phyloP scores from a whole-genome alignment of 2,329 filamentous ascomycete genomes.

The Endoconidiophora laricicola region DNA sequence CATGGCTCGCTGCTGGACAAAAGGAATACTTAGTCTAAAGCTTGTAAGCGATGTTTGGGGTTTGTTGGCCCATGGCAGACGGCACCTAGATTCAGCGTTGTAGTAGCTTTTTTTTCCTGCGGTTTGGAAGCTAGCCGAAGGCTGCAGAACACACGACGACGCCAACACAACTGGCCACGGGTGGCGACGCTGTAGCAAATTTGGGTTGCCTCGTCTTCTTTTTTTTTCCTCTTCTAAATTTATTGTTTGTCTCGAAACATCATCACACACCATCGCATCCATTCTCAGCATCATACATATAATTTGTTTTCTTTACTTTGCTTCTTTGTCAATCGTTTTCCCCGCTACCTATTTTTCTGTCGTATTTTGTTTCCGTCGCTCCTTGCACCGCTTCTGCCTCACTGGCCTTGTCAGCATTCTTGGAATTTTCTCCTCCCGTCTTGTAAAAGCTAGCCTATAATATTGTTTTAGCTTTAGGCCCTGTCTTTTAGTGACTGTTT shows the following conservation, averaged over 20 bases:
- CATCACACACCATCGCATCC: background rate
- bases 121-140: conserved; percentile 5
- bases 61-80: too few relatives aligned
- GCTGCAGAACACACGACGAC: background rate
- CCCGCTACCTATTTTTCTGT: background rate
- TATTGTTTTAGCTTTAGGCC: too few relatives aligned
- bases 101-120: background rate
- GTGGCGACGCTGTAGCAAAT: too few relatives aligned
- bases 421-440: too few relatives aligned
- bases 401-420: too few relatives aligned
- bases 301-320: background rate
- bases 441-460: too few relatives aligned
- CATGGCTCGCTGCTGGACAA: too few relatives aligned
- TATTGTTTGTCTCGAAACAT: background rate
- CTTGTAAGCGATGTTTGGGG: background rate
- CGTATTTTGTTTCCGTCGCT: background rate
- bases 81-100: background rate
- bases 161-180: background rate
- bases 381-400: too few relatives aligned
- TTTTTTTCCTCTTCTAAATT: background rate
- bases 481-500: too few relatives aligned
- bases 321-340: background rate
- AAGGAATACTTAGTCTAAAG: background rate
- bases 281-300: background rate
- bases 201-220: background rate